Evolutionary conservation across 345 rosid genomes (phyloP).

Genomic region (Garcia nutans): DNA sequence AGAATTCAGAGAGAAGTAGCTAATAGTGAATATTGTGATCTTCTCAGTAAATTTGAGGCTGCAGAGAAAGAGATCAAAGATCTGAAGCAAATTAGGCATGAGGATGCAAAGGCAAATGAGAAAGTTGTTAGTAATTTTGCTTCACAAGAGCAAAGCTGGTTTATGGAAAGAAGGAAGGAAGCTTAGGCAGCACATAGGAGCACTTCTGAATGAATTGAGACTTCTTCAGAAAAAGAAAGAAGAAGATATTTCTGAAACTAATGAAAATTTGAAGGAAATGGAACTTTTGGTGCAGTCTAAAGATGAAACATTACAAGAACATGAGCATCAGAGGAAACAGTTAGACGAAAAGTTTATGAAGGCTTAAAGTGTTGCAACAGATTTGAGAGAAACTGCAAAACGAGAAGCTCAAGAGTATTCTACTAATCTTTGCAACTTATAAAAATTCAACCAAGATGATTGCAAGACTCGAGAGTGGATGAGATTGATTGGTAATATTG

Average conservation of each 20-base stretch:
- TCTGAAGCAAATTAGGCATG: slow-evolving; percentile 60
- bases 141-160: slow-evolving; percentile 83
- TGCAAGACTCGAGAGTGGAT: too few relatives aligned
- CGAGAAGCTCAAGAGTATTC: slow-evolving; percentile 66
- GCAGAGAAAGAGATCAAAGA: slow-evolving; percentile 40
- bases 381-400: slow-evolving; percentile 56
- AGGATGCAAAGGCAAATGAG: slow-evolving; percentile 93
- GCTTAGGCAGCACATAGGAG: slow-evolving; percentile 56
- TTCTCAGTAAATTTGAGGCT: too few relatives aligned
- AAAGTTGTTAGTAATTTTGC: slow-evolving; percentile 84
- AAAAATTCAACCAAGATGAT: too few relatives aligned
- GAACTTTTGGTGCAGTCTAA: too few relatives aligned
- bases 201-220: slow-evolving; percentile 56
- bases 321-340: slow-evolving; percentile 46
- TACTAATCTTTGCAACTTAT: too few relatives aligned
- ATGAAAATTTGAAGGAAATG: slow-evolving; percentile 53
- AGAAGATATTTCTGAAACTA: slow-evolving; percentile 44
- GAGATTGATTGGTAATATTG: too few relatives aligned
- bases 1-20: too few relatives aligned
- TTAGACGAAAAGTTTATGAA: slow-evolving; percentile 48
- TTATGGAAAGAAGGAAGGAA: slow-evolving; percentile 61
- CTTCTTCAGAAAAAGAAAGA: slow-evolving; percentile 46
- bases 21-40: too few relatives aligned
- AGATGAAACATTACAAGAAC: slow-evolving; percentile 54
- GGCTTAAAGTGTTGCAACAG: slow-evolving; percentile 48